These are phyloP conservation scores for Ramalina intermedia DNA, from an alignment of 495 filamentous ascomycete genomes.

Conservation along the genomic window DNA sequence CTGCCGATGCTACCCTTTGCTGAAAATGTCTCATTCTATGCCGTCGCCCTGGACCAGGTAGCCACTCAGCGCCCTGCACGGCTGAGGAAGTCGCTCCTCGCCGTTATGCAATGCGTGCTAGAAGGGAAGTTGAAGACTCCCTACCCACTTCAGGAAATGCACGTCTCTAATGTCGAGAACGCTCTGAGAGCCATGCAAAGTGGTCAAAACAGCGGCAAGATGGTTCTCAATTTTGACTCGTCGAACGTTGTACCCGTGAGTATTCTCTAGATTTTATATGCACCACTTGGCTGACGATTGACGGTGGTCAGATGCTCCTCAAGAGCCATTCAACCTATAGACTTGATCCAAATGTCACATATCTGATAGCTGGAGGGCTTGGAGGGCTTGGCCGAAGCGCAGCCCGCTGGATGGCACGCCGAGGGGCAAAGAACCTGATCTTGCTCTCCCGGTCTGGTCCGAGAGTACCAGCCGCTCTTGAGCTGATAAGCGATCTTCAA, in stretches of 20 bases:
- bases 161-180: constrained; percentile 26
- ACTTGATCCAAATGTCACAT: constrained; percentile 3
- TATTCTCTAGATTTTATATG: no score
- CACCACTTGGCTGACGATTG: no score
- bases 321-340: neutral
- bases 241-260: no score
- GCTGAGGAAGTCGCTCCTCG: no score
- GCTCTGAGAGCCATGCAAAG: constrained; percentile 44
- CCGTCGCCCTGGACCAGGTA: constrained; percentile 31
- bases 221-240: constrained; percentile 25
- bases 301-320: no score
- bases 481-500: neutral
- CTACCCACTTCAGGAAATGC: no score
- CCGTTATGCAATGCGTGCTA: constrained; percentile 19
- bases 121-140: constrained; percentile 24
- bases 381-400: constrained; percentile 28
- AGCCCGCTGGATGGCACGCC: constrained; percentile 20
- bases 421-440: constrained; percentile 24
- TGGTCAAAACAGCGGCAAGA: constrained; percentile 41
- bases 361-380: constrained; percentile 32
- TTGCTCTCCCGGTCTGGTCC: constrained; percentile 22
- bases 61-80: constrained; percentile 27
- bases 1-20: constrained; percentile 28
- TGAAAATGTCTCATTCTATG: constrained; percentile 34
- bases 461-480: neutral